Evolutionary conservation across 345 rosid species (phyloP).

Genomic region (Dimocarpus longan): DNA sequence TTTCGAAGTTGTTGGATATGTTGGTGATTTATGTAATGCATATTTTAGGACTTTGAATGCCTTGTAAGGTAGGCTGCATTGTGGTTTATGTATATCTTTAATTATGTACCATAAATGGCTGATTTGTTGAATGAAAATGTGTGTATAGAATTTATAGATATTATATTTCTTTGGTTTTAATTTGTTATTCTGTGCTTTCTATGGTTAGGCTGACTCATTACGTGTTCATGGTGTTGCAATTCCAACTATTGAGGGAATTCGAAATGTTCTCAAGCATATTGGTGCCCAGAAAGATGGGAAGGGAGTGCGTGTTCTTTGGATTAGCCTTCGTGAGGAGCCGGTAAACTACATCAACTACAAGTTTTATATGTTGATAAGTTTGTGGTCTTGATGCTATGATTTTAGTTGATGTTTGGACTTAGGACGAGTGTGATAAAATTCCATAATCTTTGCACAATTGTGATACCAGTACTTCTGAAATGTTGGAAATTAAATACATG

Average conservation of each 20-base stretch:
- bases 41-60: background rate
- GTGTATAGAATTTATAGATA: too few relatives aligned
- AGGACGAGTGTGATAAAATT: background rate
- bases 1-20: conserved; percentile 6
- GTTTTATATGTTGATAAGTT: background rate
- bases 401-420: background rate
- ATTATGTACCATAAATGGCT: conserved; percentile 3
- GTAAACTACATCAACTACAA: conserved; percentile 38
- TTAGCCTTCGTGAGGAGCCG: conserved; percentile 97
- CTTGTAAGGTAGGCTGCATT: conserved; percentile 8
- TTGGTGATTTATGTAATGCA: background rate
- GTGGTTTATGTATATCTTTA: background rate
- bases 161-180: background rate
- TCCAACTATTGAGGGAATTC: conserved; percentile 82
- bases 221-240: conserved; percentile 94
- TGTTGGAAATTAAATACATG: background rate
- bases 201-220: conserved; percentile 68
- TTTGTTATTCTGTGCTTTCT: conserved; percentile 12
- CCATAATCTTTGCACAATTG: background rate
- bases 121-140: conserved; percentile 1
- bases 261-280: conserved; percentile 81
- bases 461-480: background rate
- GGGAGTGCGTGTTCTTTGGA: conserved; percentile 74
- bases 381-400: background rate
- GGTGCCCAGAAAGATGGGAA: conserved; percentile 69